Base-by-base conservation (phyloP, 169 alveolate species). In the Eimeria maxima region DNA sequence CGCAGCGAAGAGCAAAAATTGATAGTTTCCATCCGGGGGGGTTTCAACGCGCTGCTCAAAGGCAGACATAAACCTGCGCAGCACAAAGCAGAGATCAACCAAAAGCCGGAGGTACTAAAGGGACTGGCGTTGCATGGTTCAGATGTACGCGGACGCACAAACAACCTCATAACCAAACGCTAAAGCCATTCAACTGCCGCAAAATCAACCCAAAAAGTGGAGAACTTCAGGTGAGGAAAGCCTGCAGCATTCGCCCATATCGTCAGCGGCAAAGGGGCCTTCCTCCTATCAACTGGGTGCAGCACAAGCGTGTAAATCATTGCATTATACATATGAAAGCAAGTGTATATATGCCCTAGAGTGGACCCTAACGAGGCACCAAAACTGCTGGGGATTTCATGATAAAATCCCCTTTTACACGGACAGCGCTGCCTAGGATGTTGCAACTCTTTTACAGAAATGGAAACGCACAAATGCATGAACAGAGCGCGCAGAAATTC, bases 1-100 rank as follows among this genome's bases (percentile, higher is more conserved):
- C 16, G 99, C 99, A 22, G 99, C 99, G 96, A 99, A 99, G 8
- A 99, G 98, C 44, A 99, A 97, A 97, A 99, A 99, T 95, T 99
- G 99, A 95, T 98, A 99, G 94, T 98, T 98, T 83, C 99, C 99
- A 95, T 99, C 99, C 50, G 99, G 99, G 18, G 98, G 98, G 33
- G 89, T 76, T 71, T 95, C 97, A 33, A 95, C 95, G 84, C 98
- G 99, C 95, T 99, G 99, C 81, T 99, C 99, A 97, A 98, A 99
- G 53, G 99, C 98, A 38, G 99, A 98, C 99, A 99, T 99, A 80
- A 99, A 98, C 94, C 96, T 88, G 88, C 11, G 73, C 38, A 44
- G 10, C 0, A 33, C 29, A 50, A 22, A 16, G 22, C n/a, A 24
- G 29, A 71, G 33, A 69, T 8, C 69, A 29, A 45, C 38, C 55